A percentile compares a stretch with the other conserved stretches of the same genome.
Conservation (phyloP, 768 basidiomycete species). For the Naganishia onofrii region DNA sequence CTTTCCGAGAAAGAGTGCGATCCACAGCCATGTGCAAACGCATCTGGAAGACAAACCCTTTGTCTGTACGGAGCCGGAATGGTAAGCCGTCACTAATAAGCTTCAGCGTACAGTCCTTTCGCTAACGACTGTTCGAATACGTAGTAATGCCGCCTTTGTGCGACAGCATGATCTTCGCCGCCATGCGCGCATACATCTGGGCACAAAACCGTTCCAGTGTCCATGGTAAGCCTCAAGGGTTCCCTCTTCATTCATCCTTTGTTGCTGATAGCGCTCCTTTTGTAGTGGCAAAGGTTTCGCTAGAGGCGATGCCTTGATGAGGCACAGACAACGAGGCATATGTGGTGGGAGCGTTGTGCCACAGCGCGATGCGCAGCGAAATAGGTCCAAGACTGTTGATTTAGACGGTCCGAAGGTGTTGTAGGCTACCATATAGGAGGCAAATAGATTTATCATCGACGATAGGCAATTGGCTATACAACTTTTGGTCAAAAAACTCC, state of each 20-base stretch:
- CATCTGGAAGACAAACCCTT: constrained; percentile 56
- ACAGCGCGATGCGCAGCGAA: constrained; percentile 2
- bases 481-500: no score
- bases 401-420: neutral
- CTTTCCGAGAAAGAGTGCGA: constrained; percentile 52
- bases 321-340: constrained; percentile 55
- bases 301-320: constrained; percentile 54
- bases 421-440: neutral
- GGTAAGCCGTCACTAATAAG: constrained; percentile 45
- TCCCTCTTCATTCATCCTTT: neutral
- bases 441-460: no score
- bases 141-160: constrained; percentile 54
- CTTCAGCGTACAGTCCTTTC: neutral
- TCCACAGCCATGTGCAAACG: constrained; percentile 55
- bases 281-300: constrained; percentile 55
- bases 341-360: constrained; percentile 52
- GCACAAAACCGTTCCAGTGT: constrained; percentile 54
- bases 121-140: neutral
- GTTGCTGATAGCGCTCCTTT: neutral
- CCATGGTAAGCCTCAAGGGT: constrained; percentile 50
- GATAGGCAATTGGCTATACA: no score
- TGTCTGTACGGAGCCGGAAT: constrained; percentile 51
- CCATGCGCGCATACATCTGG: constrained; percentile 54
- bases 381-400: neutral
- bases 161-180: constrained; percentile 55